Evolutionary conservation across 2,329 filamentous ascomycete genomes (phyloP).

Genomic region (Grosmannia penicillata): DNA sequence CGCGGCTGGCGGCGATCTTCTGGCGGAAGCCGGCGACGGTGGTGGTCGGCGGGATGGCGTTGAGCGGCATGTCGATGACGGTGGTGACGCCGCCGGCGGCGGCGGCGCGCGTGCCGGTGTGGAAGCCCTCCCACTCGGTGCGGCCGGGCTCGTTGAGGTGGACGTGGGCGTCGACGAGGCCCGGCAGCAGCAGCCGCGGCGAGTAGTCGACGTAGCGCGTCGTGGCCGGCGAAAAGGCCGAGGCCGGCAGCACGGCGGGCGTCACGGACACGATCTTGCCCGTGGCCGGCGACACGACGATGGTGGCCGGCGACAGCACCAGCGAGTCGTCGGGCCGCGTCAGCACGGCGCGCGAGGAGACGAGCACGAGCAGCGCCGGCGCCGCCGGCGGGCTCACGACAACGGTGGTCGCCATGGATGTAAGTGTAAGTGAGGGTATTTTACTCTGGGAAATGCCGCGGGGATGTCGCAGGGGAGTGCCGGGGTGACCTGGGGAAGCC

Average conservation of each 20-base stretch:
- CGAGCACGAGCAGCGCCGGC: slow-evolving; percentile 51
- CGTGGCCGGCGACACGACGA: slow-evolving; percentile 60
- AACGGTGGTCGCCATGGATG: too few relatives aligned
- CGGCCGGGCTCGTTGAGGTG: slow-evolving; percentile 94
- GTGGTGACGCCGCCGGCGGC: slow-evolving; percentile 95
- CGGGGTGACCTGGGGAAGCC: too few relatives aligned
- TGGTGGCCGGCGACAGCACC: slow-evolving; percentile 62
- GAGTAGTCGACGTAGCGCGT: slow-evolving; percentile 69
- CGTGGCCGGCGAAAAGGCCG: slow-evolving; percentile 54
- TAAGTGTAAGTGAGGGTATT: too few relatives aligned
- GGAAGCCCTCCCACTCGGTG: slow-evolving; percentile 97
- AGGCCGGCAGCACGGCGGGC: slow-evolving; percentile 57
- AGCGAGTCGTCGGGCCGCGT: slow-evolving; percentile 49
- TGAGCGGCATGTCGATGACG: slow-evolving; percentile 93
- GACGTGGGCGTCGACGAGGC: slow-evolving; percentile 91
- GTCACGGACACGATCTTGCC: slow-evolving; percentile 75
- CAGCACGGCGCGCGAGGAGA: slow-evolving; percentile 71
- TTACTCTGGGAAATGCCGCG: too few relatives aligned
- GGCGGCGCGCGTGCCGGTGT: slow-evolving; percentile 83
- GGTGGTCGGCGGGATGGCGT: slow-evolving; percentile 91
- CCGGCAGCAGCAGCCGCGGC: slow-evolving; percentile 72
- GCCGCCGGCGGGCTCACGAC: slow-evolving; percentile 1
- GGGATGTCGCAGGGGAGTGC: too few relatives aligned
- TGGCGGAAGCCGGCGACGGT: slow-evolving; percentile 68
- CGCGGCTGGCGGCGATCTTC: slow-evolving; percentile 71